Conservation (phyloP, 164 flowering plant genomes). For the Aristolochia fimbriata region DNA sequence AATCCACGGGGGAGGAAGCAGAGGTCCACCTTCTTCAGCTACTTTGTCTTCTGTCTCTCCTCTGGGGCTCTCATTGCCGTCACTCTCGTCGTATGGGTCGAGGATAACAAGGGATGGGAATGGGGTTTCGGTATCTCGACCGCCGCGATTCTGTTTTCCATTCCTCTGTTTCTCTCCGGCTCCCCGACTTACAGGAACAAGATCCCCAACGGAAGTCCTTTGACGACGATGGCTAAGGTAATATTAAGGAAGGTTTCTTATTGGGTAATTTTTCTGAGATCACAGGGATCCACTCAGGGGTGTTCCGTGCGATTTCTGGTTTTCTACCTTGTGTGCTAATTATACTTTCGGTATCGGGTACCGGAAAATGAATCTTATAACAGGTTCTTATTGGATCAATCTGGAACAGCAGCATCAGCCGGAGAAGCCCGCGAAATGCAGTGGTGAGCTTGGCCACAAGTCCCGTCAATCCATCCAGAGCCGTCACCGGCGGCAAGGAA, state of each 20-base stretch:
- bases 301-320: background rate
- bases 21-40: slow-evolving; percentile 76
- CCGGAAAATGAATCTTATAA: slow-evolving; percentile 3
- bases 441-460: slow-evolving; percentile 31
- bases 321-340: background rate
- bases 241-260: no score
- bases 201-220: slow-evolving; percentile 74
- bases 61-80: slow-evolving; percentile 77
- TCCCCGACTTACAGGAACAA: slow-evolving; percentile 54
- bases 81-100: slow-evolving; percentile 83
- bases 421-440: slow-evolving; percentile 29
- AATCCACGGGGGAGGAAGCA: slow-evolving; percentile 53
- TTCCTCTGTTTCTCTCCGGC: slow-evolving; percentile 62
- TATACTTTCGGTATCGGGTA: background rate
- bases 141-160: slow-evolving; percentile 43
- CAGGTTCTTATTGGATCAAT: slow-evolving; percentile 55
- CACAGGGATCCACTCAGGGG: no score
- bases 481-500: slow-evolving; percentile 11
- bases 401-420: slow-evolving; percentile 16
- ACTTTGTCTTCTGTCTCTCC: slow-evolving; percentile 63
- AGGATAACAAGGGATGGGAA: slow-evolving; percentile 85
- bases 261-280: no score
- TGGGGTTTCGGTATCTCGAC: slow-evolving; percentile 84
- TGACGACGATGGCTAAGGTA: slow-evolving; percentile 78
- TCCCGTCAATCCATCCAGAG: slow-evolving; percentile 13